These are phyloP conservation scores for Clathrospora elynae DNA, from an alignment of 2,329 filamentous ascomycete genomes.

Conservation along the genomic window DNA sequence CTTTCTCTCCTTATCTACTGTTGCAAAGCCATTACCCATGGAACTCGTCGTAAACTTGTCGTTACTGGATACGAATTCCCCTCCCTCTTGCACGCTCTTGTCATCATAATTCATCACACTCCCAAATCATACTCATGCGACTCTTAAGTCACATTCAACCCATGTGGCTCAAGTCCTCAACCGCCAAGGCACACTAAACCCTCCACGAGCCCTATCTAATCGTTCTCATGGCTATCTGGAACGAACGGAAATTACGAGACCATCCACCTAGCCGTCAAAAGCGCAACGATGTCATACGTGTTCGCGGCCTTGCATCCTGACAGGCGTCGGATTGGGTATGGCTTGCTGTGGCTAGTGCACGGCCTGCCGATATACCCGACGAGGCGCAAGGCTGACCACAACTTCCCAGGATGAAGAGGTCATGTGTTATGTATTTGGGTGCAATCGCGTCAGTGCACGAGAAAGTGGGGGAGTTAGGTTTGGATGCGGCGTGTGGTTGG, in stretches of 20 bases:
- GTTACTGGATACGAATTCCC: too few species aligned
- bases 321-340: constrained; percentile 32
- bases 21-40: too few species aligned
- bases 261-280: constrained; percentile 13
- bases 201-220: constrained; percentile 5
- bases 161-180: constrained; percentile 3
- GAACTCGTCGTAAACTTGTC: too few species aligned
- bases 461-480: constrained; percentile 4
- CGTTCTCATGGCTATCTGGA: constrained; percentile 16
- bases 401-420: constrained; percentile 15
- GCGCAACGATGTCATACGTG: constrained; percentile 27
- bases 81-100: too few species aligned
- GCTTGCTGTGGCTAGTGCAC: constrained; percentile 36
- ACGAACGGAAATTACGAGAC: constrained; percentile 25
- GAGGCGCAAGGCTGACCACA: constrained; percentile 31
- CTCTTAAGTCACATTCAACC: background rate
- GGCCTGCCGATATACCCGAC: constrained; percentile 23
- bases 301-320: constrained; percentile 18
- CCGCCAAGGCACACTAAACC: constrained; percentile 13
- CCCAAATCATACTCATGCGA: background rate
- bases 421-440: constrained; percentile 20
- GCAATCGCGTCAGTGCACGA: constrained; percentile 19
- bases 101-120: background rate
- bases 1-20: too few species aligned
- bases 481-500: constrained; percentile 16